Base-by-base conservation (phyloP, 352 stramenopile species). In the Globisporangium radiosum region DNA sequence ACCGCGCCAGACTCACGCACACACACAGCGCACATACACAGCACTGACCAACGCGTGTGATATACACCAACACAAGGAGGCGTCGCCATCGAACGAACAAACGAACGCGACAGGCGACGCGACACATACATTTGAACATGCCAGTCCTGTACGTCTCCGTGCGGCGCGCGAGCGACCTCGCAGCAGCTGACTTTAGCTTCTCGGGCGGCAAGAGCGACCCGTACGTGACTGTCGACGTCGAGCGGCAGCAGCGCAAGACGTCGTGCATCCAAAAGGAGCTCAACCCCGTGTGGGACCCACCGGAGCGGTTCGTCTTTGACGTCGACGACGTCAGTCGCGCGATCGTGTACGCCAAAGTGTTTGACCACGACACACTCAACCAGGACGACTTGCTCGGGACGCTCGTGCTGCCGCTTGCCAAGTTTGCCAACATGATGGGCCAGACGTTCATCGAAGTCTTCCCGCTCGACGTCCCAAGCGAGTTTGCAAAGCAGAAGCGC, bases 201-300 rank as follows among this genome's bases (percentile, higher is more conserved):
- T 56, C 61, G 19, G 76, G 79, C 54, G 71, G 70, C 40, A 88
- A 85, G 64, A 92, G 79, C 59, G 82, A 92, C 56, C 82, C 82
- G 62, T 92, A 88, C 60, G 78, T 92, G 59, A 69, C 80, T 8
- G 63, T 92, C 54, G 68, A 75, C 11, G 64, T 90, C 9, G 72
- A 72, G 53, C 69, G 71, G 19, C 59, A 75, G 54, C 71, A 72
- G 51, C 71, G 80, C 63, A 76, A 81, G 66, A 92, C 72, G 56
- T 69, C 70, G 9, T 86, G 72, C 59, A 64, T 87, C 60, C 76
- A 76, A 57, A 87, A 81, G 50, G 70, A 70, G 15, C 70, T 92
- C n/a, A 80, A 92, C 54, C 82, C 82, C 0, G 71, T 76, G 43
- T 92, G 82, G 82, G 54, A 60, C 2, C 80, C 80, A 25, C 64